Base-by-base conservation (phyloP, 768 basidiomycete genomes). In the Termitomyces sp. region DNA sequence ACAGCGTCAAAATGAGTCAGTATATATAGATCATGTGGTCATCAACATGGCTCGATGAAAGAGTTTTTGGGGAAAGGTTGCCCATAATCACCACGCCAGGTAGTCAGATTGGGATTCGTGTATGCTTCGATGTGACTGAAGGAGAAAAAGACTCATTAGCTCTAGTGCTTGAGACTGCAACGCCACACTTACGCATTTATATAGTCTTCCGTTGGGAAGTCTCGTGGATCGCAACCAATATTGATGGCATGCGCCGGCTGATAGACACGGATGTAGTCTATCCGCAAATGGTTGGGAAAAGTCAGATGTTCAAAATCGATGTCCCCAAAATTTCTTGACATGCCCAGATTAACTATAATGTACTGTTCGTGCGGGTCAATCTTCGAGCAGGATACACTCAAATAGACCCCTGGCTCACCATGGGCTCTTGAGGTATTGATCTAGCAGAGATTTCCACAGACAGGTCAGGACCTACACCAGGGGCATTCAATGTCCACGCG, bases 271-370 rank as follows among this genome's bases (percentile, higher is more conserved):
- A 78, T 68, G 56, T 75, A 77, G 59, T 78, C 77, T 44, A 79
- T 66, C 52, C 72, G 66, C 60, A 77, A 62, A 60, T 70, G 71
- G 28, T 68, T 71, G 24, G 93, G 91, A 71, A 89, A 91, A 15
- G 73, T 74, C 31, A 94, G 72, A 54, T 86, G 74, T 12, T 71
- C 65, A 58, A 88, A 81, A 70, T 94, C 85, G 57, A 92, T 80
- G 1, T 70, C 57, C 15, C 85, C 87, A 66, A 95, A 95, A 69
- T 86, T 88, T 58, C 75, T 72, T 9, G 90, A 92, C 73, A 94
- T 83, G 58, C 91, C 92, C 60, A 92, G 72, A 71, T 93, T 92
- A 66, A 81, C 73, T 64, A 94, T 83, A 63, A 95, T 69, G 67
- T 92, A 90, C 89, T 91, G 66, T 65, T n/a, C 13, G 49, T 31